Conservation (phyloP, 257 asterid species). For the Jasminum sambac region DNA sequence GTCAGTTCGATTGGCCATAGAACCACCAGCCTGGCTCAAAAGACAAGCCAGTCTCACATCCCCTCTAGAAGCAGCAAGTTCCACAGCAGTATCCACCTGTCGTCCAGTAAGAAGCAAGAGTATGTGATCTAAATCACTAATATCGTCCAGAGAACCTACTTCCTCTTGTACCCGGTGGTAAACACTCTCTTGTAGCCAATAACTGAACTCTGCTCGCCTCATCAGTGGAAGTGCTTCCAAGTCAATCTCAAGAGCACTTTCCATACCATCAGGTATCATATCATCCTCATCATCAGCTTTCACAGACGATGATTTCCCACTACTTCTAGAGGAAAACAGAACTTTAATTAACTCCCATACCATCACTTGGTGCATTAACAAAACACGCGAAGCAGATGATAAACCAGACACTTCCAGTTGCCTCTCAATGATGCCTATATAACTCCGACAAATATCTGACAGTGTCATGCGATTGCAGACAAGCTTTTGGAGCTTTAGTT, state of each 20-base stretch:
- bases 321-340: slow-evolving; percentile 65
- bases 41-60: slow-evolving; percentile 94
- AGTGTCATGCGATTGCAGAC: slow-evolving; percentile 62
- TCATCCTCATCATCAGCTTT: slow-evolving; percentile 76
- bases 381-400: slow-evolving; percentile 59
- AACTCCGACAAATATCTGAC: slow-evolving; percentile 79
- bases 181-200: slow-evolving; percentile 95
- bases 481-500: slow-evolving; percentile 70
- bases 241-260: slow-evolving; percentile 57
- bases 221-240: slow-evolving; percentile 77
- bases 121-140: slow-evolving; percentile 72
- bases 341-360: slow-evolving; percentile 93
- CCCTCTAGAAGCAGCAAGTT: slow-evolving; percentile 92
- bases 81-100: slow-evolving; percentile 86
- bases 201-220: slow-evolving; percentile 87
- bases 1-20: slow-evolving; percentile 61
- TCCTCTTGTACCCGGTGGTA: slow-evolving; percentile 88
- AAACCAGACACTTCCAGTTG: slow-evolving; percentile 73
- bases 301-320: slow-evolving; percentile 42
- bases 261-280: slow-evolving; percentile 67
- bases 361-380: slow-evolving; percentile 87
- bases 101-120: slow-evolving; percentile 92
- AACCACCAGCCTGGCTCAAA: slow-evolving; percentile 94
- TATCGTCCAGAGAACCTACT: slow-evolving; percentile 64
- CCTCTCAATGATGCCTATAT: slow-evolving; percentile 74